Evolutionary conservation across 2,329 filamentous ascomycete species (phyloP).

Genomic region (Sporothrix inflata): DNA sequence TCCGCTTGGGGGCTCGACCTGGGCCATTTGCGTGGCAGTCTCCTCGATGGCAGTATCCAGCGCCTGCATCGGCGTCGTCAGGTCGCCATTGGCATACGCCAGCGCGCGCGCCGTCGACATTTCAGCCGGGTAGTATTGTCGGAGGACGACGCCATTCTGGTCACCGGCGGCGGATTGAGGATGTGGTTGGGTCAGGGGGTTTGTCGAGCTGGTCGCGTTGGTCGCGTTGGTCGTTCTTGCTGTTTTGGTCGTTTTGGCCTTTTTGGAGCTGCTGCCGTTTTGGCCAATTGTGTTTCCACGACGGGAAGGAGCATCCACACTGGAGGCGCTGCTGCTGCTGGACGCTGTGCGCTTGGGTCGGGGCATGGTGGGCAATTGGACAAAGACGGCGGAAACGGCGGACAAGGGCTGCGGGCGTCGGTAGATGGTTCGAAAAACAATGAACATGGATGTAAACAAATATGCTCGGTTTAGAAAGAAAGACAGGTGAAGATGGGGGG

Average conservation of each 20-base stretch:
- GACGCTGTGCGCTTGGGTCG: conserved; percentile 16
- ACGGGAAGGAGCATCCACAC: background rate
- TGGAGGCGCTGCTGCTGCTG: background rate
- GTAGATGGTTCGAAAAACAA: background rate
- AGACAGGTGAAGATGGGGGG: background rate
- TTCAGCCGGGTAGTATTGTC: conserved; percentile 80
- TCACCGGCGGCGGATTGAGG: conserved; percentile 52
- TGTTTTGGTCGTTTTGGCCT: background rate
- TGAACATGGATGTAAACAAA: background rate
- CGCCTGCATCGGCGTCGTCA: conserved; percentile 73
- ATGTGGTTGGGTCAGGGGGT: conserved; percentile 49
- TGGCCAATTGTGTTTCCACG: background rate
- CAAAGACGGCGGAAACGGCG: background rate
- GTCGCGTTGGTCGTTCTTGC: background rate
- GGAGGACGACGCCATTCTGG: conserved; percentile 65
- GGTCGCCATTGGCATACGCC: conserved; percentile 70
- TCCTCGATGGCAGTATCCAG: conserved; percentile 64
- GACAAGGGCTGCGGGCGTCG: background rate
- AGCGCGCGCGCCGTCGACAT: conserved; percentile 80
- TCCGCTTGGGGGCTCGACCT: conserved; percentile 56
- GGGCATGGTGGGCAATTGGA: background rate
- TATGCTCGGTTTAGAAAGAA: no score
- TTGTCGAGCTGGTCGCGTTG: background rate
- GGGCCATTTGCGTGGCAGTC: conserved; percentile 58
- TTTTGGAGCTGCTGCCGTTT: conserved; percentile 6